phyloP scores from a whole-genome alignment of 768 basidiomycete species.

The Cyclocybe aegerita region DNA sequence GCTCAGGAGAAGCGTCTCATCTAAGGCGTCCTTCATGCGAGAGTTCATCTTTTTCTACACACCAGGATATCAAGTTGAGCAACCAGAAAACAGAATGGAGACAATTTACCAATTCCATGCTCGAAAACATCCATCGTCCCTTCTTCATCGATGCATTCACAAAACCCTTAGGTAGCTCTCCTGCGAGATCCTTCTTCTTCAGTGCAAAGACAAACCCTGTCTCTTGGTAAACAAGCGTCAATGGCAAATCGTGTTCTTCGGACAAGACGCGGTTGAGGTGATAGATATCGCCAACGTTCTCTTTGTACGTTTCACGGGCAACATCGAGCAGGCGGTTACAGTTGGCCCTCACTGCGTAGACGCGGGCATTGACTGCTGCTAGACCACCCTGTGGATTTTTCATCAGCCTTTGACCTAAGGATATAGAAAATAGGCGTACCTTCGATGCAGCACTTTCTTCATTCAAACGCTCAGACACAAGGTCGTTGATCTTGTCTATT shows the following conservation, averaged over 20 bases:
- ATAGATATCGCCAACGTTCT: conserved; percentile 88
- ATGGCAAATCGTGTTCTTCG: conserved; percentile 62
- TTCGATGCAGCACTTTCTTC: conserved; percentile 64
- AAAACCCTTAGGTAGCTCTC: conserved; percentile 69
- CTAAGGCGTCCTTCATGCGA: conserved; percentile 86
- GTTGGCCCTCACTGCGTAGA: conserved; percentile 90
- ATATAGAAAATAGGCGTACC: conserved; percentile 32
- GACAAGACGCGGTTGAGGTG: conserved; percentile 59
- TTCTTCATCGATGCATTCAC: conserved; percentile 66
- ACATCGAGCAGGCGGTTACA: conserved; percentile 87
- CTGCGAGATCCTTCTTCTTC: conserved; percentile 65
- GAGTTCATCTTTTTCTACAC: conserved; percentile 83
- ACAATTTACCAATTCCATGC: conserved; percentile 70
- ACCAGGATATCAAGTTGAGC: background rate
- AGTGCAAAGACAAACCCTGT: conserved; percentile 72
- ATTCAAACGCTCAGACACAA: conserved; percentile 67
- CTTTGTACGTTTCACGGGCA: conserved; percentile 91
- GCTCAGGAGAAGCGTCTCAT: conserved; percentile 85
- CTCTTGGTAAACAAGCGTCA: conserved; percentile 71
- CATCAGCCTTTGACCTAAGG: background rate
- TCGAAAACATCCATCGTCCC: conserved; percentile 75
- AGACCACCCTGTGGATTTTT: conserved; percentile 58
- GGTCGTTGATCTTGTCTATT: conserved; percentile 56
- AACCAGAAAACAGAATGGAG: background rate
- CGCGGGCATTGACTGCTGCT: conserved; percentile 71